Conservation (phyloP, 192 early-diverging fungal species). For the Cladochytrium replicatum region DNA sequence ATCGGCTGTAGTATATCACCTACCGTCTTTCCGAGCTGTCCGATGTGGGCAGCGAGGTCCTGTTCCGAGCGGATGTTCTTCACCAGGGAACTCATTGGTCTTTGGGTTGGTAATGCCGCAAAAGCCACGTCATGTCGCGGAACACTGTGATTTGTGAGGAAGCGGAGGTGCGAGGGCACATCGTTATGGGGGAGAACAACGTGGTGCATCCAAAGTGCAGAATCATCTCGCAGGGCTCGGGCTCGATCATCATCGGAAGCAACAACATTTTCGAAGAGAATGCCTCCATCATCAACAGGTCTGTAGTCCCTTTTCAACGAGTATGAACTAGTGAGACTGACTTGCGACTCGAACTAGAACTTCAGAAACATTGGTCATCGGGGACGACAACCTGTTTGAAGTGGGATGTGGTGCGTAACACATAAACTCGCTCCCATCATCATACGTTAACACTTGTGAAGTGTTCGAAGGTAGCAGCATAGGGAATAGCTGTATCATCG, state of each 20-base stretch:
- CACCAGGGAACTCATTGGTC: background rate
- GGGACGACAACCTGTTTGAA: conserved; percentile 66
- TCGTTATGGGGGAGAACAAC: conserved; percentile 23
- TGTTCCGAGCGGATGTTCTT: background rate
- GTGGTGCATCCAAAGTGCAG: conserved; percentile 65
- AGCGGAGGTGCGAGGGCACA: conserved; percentile 19
- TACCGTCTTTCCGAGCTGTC: background rate
- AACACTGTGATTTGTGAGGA: conserved; percentile 24
- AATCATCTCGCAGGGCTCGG: conserved; percentile 47
- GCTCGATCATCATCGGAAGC: conserved; percentile 58
- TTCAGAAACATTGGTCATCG: conserved; percentile 41
- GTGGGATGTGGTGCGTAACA: conserved; percentile 51
- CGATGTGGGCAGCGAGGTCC: background rate
- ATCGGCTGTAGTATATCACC: background rate
- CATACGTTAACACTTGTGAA: conserved; percentile 6
- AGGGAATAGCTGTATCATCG: conserved; percentile 55
- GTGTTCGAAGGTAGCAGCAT: conserved; percentile 56
- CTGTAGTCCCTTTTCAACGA: background rate
- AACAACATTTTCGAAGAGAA: conserved; percentile 72
- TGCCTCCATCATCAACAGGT: conserved; percentile 60
- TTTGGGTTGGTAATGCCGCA: background rate
- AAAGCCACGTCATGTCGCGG: background rate
- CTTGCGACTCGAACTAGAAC: background rate
- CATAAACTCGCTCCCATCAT: background rate
- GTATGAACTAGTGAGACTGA: background rate